Conservation (phyloP, 176 grass and related monocot species). For the Triticum turgidum region DNA sequence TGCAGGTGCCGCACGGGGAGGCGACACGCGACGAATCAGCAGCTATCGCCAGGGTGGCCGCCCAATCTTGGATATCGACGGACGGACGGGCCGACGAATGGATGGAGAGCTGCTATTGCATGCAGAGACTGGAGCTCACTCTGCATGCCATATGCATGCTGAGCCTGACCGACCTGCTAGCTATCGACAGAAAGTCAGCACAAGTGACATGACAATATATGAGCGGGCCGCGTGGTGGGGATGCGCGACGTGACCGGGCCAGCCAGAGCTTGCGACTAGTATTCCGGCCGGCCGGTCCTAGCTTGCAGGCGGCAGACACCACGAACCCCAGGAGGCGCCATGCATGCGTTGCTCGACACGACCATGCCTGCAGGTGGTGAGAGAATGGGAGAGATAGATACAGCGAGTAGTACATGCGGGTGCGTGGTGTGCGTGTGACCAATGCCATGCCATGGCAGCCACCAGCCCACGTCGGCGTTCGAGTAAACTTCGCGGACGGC, state of each 20-base stretch:
- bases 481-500: background rate
- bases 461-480: background rate
- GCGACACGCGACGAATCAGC: background rate
- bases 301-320: background rate
- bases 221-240: background rate
- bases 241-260: slow-evolving; percentile 26
- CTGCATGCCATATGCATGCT: background rate
- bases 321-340: background rate
- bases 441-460: background rate
- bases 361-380: background rate
- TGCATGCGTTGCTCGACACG: background rate
- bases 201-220: slow-evolving; percentile 32
- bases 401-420: background rate
- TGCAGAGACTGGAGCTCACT: background rate
- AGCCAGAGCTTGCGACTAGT: background rate
- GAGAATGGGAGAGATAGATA: background rate
- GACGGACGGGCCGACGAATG: too few species aligned
- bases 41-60: background rate
- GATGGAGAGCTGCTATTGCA: too few species aligned
- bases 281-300: background rate
- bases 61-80: background rate
- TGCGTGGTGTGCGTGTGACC: background rate
- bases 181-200: slow-evolving; percentile 47
- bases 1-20: slow-evolving; percentile 1
- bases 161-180: too few species aligned